phyloP scores from a whole-genome alignment of 1,284 basidiomycete species.

The Vanrija sp. region DNA sequence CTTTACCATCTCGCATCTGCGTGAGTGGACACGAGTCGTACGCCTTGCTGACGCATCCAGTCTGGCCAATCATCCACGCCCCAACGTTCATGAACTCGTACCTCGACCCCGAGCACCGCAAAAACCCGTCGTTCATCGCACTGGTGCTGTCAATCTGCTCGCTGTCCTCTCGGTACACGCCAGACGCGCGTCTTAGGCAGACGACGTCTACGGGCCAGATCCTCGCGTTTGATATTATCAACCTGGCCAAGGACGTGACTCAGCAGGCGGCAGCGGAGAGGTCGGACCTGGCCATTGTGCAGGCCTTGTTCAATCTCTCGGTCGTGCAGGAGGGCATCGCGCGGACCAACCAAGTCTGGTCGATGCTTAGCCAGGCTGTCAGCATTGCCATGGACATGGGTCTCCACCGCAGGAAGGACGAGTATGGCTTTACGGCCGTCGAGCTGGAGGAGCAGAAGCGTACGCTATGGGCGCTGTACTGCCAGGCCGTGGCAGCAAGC shows the following conservation, averaged over 20 bases:
- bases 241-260: constrained; percentile 20
- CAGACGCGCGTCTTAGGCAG: constrained; percentile 20
- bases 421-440: constrained; percentile 28
- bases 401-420: constrained; percentile 28
- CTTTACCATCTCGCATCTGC: constrained; percentile 33
- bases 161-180: constrained; percentile 31
- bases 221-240: constrained; percentile 17
- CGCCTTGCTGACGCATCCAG: constrained; percentile 9
- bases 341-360: constrained; percentile 25
- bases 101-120: constrained; percentile 16
- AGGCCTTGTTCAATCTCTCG: constrained; percentile 32
- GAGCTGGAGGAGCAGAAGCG: constrained; percentile 33
- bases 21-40: constrained; percentile 12
- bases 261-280: constrained; percentile 20
- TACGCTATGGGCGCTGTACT: constrained; percentile 35
- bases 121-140: constrained; percentile 31
- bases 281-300: constrained; percentile 27
- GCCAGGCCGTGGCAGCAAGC: constrained; percentile 31
- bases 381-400: constrained; percentile 33
- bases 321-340: constrained; percentile 34
- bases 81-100: constrained; percentile 32
- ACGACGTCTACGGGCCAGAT: constrained; percentile 8
- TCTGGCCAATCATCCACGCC: constrained; percentile 36
- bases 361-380: constrained; percentile 27
- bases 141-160: constrained; percentile 32